Conservation (phyloP, 75 land plant species). For the Selaginella moellendorffii region DNA sequence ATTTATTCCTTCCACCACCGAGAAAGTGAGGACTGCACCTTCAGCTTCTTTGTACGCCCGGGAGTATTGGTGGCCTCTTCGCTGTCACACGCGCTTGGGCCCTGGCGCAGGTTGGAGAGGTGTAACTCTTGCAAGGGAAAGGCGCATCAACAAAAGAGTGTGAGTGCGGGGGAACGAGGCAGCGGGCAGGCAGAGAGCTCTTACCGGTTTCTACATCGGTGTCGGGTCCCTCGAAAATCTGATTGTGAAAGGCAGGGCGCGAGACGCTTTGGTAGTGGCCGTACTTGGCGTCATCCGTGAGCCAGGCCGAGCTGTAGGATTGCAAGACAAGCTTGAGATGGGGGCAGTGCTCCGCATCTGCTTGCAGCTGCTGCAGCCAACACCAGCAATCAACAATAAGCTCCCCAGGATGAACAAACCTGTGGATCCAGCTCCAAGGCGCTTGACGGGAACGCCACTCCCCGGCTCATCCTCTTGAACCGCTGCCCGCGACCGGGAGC, state of each 20-base stretch:
- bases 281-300: constrained; percentile 85
- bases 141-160: too few relatives aligned
- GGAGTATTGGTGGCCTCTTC: neutral
- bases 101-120: neutral
- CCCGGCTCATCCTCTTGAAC: constrained; percentile 44
- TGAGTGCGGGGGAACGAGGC: too few relatives aligned
- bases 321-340: constrained; percentile 78
- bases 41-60: neutral
- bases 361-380: constrained; percentile 42
- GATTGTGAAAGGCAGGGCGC: constrained; percentile 45
- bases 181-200: neutral
- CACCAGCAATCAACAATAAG: too few relatives aligned
- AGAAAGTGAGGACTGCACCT: neutral
- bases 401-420: constrained; percentile 40
- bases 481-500: constrained; percentile 43
- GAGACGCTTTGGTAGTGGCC: constrained; percentile 62
- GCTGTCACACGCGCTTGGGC: neutral
- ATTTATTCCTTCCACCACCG: too few relatives aligned
- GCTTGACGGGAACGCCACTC: constrained; percentile 22
- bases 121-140: neutral
- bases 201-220: constrained; percentile 92
- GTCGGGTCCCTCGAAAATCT: constrained; percentile 86
- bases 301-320: constrained; percentile 79
- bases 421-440: constrained; percentile 44
- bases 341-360: constrained; percentile 84